Conservation (phyloP, 805 yeast species). For the Candida xyloterini region DNA sequence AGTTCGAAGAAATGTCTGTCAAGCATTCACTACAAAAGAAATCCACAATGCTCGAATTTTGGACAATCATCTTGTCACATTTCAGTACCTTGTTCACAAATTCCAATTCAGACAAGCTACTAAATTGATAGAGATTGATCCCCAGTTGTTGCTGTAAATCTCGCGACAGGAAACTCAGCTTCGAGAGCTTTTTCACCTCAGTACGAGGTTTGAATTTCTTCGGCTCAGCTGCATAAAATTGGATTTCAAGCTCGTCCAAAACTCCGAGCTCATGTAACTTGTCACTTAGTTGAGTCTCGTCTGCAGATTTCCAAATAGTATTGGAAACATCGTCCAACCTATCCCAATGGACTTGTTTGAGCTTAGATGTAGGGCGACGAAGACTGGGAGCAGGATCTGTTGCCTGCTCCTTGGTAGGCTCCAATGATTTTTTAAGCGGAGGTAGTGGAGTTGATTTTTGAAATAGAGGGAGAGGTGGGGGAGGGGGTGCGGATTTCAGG, state of each 20-base stretch:
- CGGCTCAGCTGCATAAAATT: constrained; percentile 45
- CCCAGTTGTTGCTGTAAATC: constrained; percentile 80
- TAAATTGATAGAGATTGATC: constrained; percentile 67
- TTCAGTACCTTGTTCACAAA: constrained; percentile 51
- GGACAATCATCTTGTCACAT: constrained; percentile 56
- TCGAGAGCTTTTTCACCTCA: constrained; percentile 39
- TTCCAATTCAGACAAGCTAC: constrained; percentile 49
- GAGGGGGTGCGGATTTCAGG: constrained; percentile 14
- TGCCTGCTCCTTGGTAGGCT: constrained; percentile 10
- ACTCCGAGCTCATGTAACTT: constrained; percentile 59
- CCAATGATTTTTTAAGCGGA: background rate
- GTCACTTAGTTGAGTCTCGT: constrained; percentile 42
- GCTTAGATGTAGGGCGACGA: constrained; percentile 35
- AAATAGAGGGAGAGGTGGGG: constrained; percentile 24
- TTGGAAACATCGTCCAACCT: constrained; percentile 55
- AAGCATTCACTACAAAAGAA: constrained; percentile 68
- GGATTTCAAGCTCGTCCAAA: constrained; percentile 58
- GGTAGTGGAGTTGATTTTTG: constrained; percentile 12
- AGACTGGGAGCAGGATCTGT: constrained; percentile 16
- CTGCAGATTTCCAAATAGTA: constrained; percentile 60
- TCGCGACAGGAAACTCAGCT: constrained; percentile 57
- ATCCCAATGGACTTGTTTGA: constrained; percentile 85
- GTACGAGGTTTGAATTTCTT: constrained; percentile 27
- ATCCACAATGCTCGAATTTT: constrained; percentile 59
- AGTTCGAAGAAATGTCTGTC: constrained; percentile 52